Percentiles rank a stretch among this genome's conserved stretches.
phyloP scores from a whole-genome alignment of 139 green algal species.

The Asterochloris sp. region DNA sequence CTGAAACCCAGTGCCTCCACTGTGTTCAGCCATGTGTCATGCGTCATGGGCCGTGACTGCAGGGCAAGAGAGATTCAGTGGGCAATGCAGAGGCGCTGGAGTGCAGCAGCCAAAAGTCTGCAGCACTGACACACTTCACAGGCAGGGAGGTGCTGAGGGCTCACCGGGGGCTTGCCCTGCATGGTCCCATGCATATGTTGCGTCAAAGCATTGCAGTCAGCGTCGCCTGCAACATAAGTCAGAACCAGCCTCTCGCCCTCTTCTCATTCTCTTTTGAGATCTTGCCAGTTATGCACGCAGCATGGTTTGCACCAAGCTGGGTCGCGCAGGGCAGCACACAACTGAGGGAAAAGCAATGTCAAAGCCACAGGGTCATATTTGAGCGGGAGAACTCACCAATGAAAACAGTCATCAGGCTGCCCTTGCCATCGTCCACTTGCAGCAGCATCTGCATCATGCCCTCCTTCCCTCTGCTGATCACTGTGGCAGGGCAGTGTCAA shows the following conservation, averaged over 20 bases:
- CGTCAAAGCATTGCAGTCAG: slow-evolving; percentile 41
- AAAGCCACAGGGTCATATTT: neutral
- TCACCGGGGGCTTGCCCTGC: slow-evolving; percentile 34
- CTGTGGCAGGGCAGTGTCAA: neutral
- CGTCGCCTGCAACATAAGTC: slow-evolving; percentile 33
- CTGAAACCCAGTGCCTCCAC: slow-evolving; percentile 47
- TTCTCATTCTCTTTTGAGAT: no score
- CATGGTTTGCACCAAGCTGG: no score
- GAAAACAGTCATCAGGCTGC: slow-evolving; percentile 42
- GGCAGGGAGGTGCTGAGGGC: neutral
- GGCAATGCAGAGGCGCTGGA: neutral
- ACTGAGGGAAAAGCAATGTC: neutral
- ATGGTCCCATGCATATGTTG: slow-evolving; percentile 52
- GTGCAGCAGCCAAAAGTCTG: no score
- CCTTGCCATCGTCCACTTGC: slow-evolving; percentile 32
- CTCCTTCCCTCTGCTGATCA: slow-evolving; percentile 1
- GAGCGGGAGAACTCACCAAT: slow-evolving; percentile 32
- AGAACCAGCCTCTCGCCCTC: no score
- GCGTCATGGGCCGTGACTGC: slow-evolving; percentile 53
- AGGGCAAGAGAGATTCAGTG: neutral
- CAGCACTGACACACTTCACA: neutral
- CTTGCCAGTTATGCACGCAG: no score
- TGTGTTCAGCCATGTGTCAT: slow-evolving; percentile 64
- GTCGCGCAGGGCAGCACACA: neutral
- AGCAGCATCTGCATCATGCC: slow-evolving; percentile 35